These are phyloP conservation scores for Pichia sp. DNA, from an alignment of 1,139 yeast species.

Conservation along the genomic window DNA sequence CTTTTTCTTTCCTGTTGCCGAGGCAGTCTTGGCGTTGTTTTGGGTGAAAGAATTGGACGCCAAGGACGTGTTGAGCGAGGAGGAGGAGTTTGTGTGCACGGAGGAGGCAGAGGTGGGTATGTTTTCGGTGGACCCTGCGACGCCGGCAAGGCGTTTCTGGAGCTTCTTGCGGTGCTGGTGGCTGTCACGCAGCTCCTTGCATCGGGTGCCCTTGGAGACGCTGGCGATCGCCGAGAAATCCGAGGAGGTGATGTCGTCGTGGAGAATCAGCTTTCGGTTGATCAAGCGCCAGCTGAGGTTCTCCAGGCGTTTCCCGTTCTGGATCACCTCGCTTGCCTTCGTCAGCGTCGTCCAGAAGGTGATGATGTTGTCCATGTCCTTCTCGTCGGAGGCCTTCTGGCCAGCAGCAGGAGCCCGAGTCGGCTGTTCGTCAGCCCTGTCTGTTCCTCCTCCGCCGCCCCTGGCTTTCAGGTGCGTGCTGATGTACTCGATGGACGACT, in stretches of 20 bases:
- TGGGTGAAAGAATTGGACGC: neutral
- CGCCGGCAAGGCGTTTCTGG: conserved; percentile 1
- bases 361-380: conserved; percentile 41
- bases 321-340: conserved; percentile 48
- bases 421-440: neutral
- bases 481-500: conserved; percentile 28
- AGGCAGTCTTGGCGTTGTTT: neutral
- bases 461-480: conserved; percentile 23
- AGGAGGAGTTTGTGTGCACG: neutral
- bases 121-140: neutral
- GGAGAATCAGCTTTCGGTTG: conserved; percentile 39
- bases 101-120: neutral
- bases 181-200: conserved; percentile 17
- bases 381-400: conserved; percentile 19
- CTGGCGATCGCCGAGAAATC: conserved; percentile 28
- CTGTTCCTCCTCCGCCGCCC: neutral
- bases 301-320: conserved; percentile 52
- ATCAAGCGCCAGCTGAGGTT: conserved; percentile 58
- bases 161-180: conserved; percentile 5
- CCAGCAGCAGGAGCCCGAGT: neutral
- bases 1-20: neutral
- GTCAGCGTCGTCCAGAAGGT: conserved; percentile 51
- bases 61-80: neutral
- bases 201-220: conserved; percentile 21
- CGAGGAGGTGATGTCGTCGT: conserved; percentile 20